These are phyloP conservation scores for Linderina pennispora DNA, from an alignment of 192 early-diverging fungal genomes.

Conservation along the genomic window DNA sequence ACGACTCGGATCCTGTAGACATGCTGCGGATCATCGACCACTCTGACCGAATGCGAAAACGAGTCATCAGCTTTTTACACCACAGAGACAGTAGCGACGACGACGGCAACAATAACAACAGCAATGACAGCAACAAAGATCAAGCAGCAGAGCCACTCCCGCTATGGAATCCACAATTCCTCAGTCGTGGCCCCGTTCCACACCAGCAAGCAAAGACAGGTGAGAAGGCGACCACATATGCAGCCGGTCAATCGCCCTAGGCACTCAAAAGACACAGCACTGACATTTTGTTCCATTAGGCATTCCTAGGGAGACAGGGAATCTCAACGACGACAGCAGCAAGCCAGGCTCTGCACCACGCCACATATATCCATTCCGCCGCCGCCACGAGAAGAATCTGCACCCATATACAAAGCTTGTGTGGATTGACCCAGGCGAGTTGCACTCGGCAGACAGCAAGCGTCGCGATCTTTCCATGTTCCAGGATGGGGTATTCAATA, in stretches of 20 bases:
- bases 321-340: too few relatives aligned
- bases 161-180: constrained; percentile 13
- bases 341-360: constrained; percentile 2
- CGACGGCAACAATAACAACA: neutral
- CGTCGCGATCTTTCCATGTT: constrained; percentile 7
- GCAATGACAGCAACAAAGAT: neutral
- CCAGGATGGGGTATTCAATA: constrained; percentile 1
- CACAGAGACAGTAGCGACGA: neutral
- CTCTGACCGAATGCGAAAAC: constrained; percentile 8
- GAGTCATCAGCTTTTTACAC: neutral
- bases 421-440: constrained; percentile 32
- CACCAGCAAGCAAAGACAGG: neutral
- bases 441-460: constrained; percentile 1
- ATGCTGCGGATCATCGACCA: constrained; percentile 10
- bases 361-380: constrained; percentile 23
- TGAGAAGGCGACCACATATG: too few relatives aligned
- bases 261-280: too few relatives aligned
- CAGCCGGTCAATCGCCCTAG: neutral
- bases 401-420: constrained; percentile 42
- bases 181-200: neutral
- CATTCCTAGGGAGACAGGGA: too few relatives aligned
- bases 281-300: too few relatives aligned
- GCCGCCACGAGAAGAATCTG: constrained; percentile 35
- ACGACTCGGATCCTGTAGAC: constrained; percentile 20
- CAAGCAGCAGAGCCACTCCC: too few relatives aligned